Conservation (phyloP, 1,284 basidiomycete species). For the Sanghuangporus baumii region DNA sequence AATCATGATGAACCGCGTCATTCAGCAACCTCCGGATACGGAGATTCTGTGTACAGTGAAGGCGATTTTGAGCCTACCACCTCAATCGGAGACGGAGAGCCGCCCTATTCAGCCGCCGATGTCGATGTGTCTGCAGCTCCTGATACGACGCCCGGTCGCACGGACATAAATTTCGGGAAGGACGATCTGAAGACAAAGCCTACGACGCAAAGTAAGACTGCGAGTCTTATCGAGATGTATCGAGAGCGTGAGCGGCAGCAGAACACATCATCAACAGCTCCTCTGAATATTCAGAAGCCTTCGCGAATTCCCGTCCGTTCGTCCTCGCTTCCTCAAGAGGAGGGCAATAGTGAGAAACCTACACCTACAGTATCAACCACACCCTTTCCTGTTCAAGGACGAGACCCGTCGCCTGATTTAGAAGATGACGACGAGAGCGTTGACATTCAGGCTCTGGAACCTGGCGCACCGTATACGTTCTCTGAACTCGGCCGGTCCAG, state of each 20-base stretch:
- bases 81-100: neutral
- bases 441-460: conserved; percentile 19
- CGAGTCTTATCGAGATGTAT: conserved; percentile 77
- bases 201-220: conserved; percentile 49
- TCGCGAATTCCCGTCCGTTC: conserved; percentile 33
- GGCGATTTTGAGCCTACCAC: conserved; percentile 15
- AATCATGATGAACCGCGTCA: neutral
- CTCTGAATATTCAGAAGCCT: neutral
- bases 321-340: conserved; percentile 21
- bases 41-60: conserved; percentile 23
- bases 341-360: neutral
- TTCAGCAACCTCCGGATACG: conserved; percentile 30
- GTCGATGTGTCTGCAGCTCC: conserved; percentile 17
- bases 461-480: conserved; percentile 30
- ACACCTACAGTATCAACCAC: conserved; percentile 4
- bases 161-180: neutral
- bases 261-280: neutral
- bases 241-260: conserved; percentile 56
- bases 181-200: too few species aligned
- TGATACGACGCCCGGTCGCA: neutral
- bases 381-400: conserved; percentile 20
- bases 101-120: conserved; percentile 6
- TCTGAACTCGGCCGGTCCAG: conserved; percentile 48
- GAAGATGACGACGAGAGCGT: conserved; percentile 24
- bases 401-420: conserved; percentile 11